Evolutionary conservation across 2,329 filamentous ascomycete species (phyloP), one percentile per base, ranked within the genome.

Genomic region (Myrmaecium sp.): DNA sequence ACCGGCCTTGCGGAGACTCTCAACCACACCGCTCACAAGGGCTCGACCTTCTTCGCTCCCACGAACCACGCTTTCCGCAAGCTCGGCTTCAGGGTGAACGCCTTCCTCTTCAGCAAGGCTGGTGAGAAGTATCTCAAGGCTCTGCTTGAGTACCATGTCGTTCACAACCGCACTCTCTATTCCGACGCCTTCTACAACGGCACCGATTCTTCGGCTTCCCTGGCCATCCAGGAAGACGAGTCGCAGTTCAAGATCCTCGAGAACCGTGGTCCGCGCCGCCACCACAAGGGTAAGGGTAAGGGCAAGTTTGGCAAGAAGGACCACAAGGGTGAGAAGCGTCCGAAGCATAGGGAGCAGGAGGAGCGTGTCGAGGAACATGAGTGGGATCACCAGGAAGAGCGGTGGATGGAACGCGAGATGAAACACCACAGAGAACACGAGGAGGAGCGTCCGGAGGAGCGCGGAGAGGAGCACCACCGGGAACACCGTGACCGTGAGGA

Each of bases 41-140:
- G 81, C 18, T 70, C 71, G 20, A 93, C 83, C 3, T 46, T 89
- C 33, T 91, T 93, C 41, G 78, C 77, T 0, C 83, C 84, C 0
- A 69, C 66, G 23, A 93, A 94, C 61, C 55, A 53, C 4, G 84
- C 83, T n/a, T 93, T 86, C 57, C 46, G 64, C 40, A 68, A 68
- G 36, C 71, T 94, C 1, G 81, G 82, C 0, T 64, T 68, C 1
- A 60, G 49, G 29, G 68, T 75, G 40, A 91, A 86, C 44, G 78
- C 73, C 13, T 94, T 92, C 62, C 61, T 94, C 4, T 94, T 94
- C 63, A 79, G 75, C 31, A 59, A 67, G 15, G 66, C 62, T 27
- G 84, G 84, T 2, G 58, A 65, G 35, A 74, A 74, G 48, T 92
- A 81, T 46, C 65, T 94, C 11, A 70, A 67, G 36, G 80, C 80